A percentile compares a stretch with the other conserved stretches of the same genome.
These are phyloP conservation scores for Eucalyptus viminalis DNA, from an alignment of 345 rosid genomes.

Conservation along the genomic window DNA sequence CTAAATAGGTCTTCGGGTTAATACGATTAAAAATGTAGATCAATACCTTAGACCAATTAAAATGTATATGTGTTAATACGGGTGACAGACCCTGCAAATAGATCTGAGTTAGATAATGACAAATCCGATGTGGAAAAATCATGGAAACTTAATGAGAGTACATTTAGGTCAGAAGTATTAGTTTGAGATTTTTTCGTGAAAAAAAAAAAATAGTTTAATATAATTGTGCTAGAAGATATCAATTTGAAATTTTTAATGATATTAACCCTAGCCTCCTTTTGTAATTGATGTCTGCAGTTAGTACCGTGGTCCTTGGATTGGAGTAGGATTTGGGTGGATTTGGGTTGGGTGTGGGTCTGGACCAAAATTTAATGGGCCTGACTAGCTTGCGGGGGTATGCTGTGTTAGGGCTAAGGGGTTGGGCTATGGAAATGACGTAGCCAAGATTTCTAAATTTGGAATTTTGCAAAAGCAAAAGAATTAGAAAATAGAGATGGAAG, in stretches of 20 bases:
- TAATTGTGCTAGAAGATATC: background rate
- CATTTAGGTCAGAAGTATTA: background rate
- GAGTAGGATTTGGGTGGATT: background rate
- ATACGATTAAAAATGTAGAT: rapidly evolving
- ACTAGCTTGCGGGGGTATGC: background rate
- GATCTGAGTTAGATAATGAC: background rate
- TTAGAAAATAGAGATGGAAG: background rate
- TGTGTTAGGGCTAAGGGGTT: background rate
- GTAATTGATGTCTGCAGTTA: background rate
- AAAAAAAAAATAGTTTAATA: background rate
- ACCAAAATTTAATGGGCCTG: background rate
- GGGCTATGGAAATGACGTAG: background rate
- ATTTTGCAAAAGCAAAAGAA: background rate
- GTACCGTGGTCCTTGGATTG: background rate
- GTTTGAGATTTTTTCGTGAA: background rate
- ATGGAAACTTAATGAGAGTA: background rate
- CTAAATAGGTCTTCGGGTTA: background rate
- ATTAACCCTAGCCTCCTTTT: background rate
- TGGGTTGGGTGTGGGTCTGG: background rate
- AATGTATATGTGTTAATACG: background rate
- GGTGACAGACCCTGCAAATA: background rate
- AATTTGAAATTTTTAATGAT: background rate
- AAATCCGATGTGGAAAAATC: background rate
- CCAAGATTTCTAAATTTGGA: background rate
- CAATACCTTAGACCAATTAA: background rate